phyloP scores from a whole-genome alignment of 1,284 basidiomycete species.

The Hypsizygus ulmarius region DNA sequence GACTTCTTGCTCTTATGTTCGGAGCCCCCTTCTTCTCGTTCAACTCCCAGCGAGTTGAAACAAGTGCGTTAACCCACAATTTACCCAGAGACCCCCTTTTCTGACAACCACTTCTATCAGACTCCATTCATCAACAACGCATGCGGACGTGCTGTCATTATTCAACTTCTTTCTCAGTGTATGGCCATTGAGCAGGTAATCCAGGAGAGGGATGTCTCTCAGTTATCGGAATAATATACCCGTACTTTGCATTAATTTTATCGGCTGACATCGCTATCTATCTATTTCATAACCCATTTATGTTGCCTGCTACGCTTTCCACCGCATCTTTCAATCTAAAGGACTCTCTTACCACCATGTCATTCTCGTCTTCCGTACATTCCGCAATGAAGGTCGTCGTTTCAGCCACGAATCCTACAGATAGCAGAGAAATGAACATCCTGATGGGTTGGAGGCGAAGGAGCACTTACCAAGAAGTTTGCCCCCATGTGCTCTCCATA shows the following conservation, averaged over 20 bases:
- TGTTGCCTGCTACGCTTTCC: slow-evolving; percentile 66
- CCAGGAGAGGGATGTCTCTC: slow-evolving; percentile 29
- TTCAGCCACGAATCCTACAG: slow-evolving; percentile 67
- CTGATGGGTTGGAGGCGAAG: background rate
- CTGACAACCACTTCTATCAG: slow-evolving; percentile 30
- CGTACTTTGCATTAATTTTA: slow-evolving; percentile 18
- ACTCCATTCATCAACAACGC: slow-evolving; percentile 64
- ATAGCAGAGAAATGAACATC: slow-evolving; percentile 2
- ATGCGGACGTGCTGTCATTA: slow-evolving; percentile 62
- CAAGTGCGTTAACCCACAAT: slow-evolving; percentile 46
- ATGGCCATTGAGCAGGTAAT: slow-evolving; percentile 60
- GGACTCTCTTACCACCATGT: slow-evolving; percentile 67
- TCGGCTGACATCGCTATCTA: slow-evolving; percentile 19
- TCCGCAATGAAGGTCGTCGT: slow-evolving; percentile 82
- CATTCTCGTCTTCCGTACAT: slow-evolving; percentile 80
- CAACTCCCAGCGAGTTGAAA: slow-evolving; percentile 55
- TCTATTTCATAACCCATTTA: slow-evolving; percentile 46
- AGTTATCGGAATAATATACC: slow-evolving; percentile 18
- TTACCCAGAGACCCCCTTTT: background rate
- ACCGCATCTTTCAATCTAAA: slow-evolving; percentile 64
- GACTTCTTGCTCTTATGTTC: slow-evolving; percentile 72
- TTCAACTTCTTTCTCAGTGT: slow-evolving; percentile 65
- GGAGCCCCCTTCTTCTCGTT: slow-evolving; percentile 53
- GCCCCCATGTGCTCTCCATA: slow-evolving; percentile 80
- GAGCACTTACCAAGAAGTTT: slow-evolving; percentile 61